Evolutionary conservation across 2,329 filamentous ascomycete genomes (phyloP).

Genomic region (Ceratocystis lukuohia): DNA sequence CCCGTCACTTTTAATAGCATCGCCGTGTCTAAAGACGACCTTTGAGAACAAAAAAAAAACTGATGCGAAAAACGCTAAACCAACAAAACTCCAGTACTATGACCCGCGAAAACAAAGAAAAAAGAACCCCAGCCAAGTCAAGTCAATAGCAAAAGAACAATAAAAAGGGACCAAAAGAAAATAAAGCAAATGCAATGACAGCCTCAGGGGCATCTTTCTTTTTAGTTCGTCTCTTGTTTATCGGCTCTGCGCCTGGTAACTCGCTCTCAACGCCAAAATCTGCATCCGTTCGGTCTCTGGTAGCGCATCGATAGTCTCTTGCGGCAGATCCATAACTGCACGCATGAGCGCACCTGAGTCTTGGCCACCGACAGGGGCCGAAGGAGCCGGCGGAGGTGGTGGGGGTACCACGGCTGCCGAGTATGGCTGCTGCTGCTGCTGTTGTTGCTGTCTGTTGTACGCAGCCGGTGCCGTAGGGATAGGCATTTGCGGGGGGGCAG

Average conservation of each 20-base stretch:
- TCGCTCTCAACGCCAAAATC: constrained; percentile 61
- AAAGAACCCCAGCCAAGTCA: constrained; percentile 2
- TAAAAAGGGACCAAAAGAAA: constrained; percentile 1
- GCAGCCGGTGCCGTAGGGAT: constrained; percentile 24
- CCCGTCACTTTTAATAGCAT: background rate
- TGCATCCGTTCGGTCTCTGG: constrained; percentile 63
- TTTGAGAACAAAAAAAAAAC: background rate
- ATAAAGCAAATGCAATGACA: constrained; percentile 8
- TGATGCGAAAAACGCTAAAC: constrained; percentile 6
- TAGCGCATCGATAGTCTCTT: constrained; percentile 65
- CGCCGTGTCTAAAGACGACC: background rate
- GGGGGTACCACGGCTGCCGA: constrained; percentile 23
- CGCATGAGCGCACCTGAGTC: constrained; percentile 63
- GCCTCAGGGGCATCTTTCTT: background rate
- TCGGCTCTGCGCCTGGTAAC: constrained; percentile 29
- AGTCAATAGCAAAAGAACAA: constrained; percentile 1
- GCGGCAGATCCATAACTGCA: constrained; percentile 68
- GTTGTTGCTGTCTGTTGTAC: constrained; percentile 25
- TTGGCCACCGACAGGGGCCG: constrained; percentile 30
- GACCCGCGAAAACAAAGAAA: background rate
- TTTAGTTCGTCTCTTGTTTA: background rate
- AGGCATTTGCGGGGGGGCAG: background rate
- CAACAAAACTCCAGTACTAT: constrained; percentile 3
- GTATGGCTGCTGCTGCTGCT: constrained; percentile 24
- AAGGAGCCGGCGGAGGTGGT: constrained; percentile 26